phyloP scores from a whole-genome alignment of 2,329 filamentous ascomycete genomes.

The Diaporthe amygdali region DNA sequence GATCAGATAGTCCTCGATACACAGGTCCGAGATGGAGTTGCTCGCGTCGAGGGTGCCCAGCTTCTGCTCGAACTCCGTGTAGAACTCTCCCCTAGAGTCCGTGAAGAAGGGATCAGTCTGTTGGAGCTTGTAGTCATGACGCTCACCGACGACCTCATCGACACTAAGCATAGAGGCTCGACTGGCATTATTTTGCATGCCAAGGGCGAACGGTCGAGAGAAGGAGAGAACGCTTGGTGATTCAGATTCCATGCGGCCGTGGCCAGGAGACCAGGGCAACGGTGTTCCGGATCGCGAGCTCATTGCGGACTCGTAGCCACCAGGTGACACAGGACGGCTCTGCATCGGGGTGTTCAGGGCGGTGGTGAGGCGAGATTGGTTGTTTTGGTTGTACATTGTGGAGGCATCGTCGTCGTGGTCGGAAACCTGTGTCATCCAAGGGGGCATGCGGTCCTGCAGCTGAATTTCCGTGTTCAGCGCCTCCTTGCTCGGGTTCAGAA shows the following conservation, averaged over 20 bases:
- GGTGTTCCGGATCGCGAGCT: constrained; percentile 7
- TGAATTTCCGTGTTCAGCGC: constrained; percentile 16
- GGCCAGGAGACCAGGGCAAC: constrained; percentile 25
- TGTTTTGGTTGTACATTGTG: neutral
- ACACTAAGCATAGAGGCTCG: constrained; percentile 57
- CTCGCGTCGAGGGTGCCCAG: constrained; percentile 57
- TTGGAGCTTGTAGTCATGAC: constrained; percentile 67
- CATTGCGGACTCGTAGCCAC: constrained; percentile 22
- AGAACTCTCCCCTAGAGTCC: constrained; percentile 67
- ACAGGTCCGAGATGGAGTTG: constrained; percentile 63
- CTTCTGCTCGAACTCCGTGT: constrained; percentile 61
- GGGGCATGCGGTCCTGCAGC: constrained; percentile 20
- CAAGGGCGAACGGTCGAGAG: constrained; percentile 3
- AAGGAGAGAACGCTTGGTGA: constrained; percentile 19
- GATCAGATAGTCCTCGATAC: constrained; percentile 69
- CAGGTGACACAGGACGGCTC: constrained; percentile 25
- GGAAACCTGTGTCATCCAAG: constrained; percentile 19
- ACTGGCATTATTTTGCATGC: constrained; percentile 36
- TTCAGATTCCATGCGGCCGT: constrained; percentile 14
- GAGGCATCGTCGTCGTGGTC: constrained; percentile 18
- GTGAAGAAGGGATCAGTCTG: constrained; percentile 73
- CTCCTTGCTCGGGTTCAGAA: constrained; percentile 24
- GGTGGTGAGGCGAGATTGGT: constrained; percentile 25
- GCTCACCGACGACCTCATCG: constrained; percentile 63
- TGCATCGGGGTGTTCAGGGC: constrained; percentile 27